Conservation (phyloP, 257 asterid species). For the Henckelia pumila region DNA sequence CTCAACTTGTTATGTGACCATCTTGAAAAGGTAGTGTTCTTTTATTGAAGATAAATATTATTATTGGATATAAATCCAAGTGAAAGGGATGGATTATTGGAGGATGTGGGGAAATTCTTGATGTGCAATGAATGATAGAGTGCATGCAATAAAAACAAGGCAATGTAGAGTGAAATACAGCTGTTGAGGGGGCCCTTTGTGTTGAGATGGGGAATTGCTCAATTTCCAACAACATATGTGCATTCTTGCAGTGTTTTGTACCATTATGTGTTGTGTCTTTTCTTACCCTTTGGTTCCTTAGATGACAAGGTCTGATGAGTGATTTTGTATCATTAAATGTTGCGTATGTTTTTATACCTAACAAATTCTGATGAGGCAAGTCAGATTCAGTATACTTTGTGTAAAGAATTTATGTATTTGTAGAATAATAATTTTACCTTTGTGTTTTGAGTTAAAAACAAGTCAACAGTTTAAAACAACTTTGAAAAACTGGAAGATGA, state of each 20-base stretch:
- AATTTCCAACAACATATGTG: background rate
- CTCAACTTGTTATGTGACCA: background rate
- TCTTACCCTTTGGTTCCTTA: background rate
- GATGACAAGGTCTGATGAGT: background rate
- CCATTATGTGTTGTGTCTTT: background rate
- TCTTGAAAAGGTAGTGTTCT: background rate
- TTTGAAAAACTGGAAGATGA: too few relatives aligned
- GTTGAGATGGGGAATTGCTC: background rate
- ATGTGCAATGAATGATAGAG: slow-evolving; percentile 40
- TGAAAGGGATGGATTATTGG: slow-evolving; percentile 38
- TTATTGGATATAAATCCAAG: slow-evolving; percentile 25
- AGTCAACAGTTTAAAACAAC: too few relatives aligned
- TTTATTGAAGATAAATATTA: slow-evolving; percentile 11
- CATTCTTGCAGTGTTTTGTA: background rate
- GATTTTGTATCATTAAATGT: background rate
- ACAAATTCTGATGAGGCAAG: too few relatives aligned
- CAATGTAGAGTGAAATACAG: slow-evolving; percentile 34
- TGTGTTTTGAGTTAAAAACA: too few relatives aligned
- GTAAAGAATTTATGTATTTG: too few relatives aligned
- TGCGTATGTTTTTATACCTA: background rate
- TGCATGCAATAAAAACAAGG: slow-evolving; percentile 35
- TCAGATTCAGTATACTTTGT: too few relatives aligned
- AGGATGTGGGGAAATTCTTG: slow-evolving; percentile 46
- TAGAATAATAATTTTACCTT: too few relatives aligned
- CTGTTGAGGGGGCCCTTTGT: slow-evolving; percentile 41